Base-by-base conservation (phyloP, 2,329 filamentous ascomycete species). In the Didymella sp. region DNA sequence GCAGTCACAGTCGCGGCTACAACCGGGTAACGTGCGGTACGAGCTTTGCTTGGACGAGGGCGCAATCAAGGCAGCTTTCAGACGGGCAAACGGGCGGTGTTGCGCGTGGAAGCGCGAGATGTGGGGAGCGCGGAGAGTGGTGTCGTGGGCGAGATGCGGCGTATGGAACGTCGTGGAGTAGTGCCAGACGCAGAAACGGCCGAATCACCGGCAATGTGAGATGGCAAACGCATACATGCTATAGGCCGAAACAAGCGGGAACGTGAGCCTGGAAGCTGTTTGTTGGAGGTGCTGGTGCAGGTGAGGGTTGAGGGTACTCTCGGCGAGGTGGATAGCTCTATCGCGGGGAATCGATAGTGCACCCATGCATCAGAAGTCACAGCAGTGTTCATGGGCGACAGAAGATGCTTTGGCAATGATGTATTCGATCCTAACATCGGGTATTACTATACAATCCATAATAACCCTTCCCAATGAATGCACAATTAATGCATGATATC, bases 161-260 rank as follows among this genome's bases (percentile, higher is more conserved):
- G 28, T 37, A 56, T 58, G 61, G 44, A 60, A 59, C 46, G 60
- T 53, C 43, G 45, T 31, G 51, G 58, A 50, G 60, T 61, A 58
- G 48, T 58, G 60, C 60, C 62, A 65, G 58, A 47, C 46, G 59
- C 48, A 45, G 48, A 19, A 45, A 35, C 33, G 25, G 60, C 59
- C 56, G 59, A 59, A 64, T 73, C 69, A 74, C 64, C 69, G 69
- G 64, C 71, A 67, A 59, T 61, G 62, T 64, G 59, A 52, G 27
- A 45, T 50, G 49, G 59, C 67, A 67, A 63, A 60, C 56, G 40
- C 71, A 68, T 71, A 62, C 72, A 76, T 76, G 51, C 56, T 73
- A 61, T 41, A 58, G 50, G 51, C 51, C 13, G 24, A 28, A 38
- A 45, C 27, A 38, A 53, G 42, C 31, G 53, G 41, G 40, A 45